Conservation (phyloP, 2,329 filamentous ascomycete genomes). For the Nakataea oryzae region DNA sequence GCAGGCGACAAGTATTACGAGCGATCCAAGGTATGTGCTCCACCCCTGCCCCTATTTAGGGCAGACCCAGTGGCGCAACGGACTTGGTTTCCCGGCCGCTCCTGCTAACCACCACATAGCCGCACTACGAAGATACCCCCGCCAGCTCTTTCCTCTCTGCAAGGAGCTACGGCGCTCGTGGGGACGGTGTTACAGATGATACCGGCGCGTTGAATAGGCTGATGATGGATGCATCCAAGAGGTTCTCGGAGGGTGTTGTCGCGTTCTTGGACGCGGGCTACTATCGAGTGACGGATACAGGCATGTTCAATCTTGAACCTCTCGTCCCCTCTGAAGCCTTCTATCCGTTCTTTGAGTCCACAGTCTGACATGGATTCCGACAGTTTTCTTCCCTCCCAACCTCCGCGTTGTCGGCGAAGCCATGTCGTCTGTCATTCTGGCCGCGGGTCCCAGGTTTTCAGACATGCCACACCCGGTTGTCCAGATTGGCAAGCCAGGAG, state of each 20-base stretch:
- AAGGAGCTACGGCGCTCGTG: constrained; percentile 21
- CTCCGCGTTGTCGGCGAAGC: constrained; percentile 49
- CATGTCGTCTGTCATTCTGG: constrained; percentile 39
- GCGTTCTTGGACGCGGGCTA: constrained; percentile 54
- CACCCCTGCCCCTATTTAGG: too few species aligned
- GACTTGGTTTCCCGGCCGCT: background rate
- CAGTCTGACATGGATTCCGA: constrained; percentile 16
- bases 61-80: too few species aligned
- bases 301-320: background rate
- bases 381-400: constrained; percentile 34
- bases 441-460: constrained; percentile 45
- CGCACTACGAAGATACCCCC: constrained; percentile 53
- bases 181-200: constrained; percentile 48
- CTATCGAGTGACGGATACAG: constrained; percentile 42
- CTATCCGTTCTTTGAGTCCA: background rate
- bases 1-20: constrained; percentile 40
- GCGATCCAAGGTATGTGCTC: constrained; percentile 42
- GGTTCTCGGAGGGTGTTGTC: constrained; percentile 34
- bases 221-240: constrained; percentile 4
- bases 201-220: constrained; percentile 35
- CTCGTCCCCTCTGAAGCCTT: background rate
- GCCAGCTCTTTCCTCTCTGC: constrained; percentile 38
- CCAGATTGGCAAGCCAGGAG: constrained; percentile 49
- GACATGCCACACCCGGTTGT: constrained; percentile 53
- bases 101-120: constrained; percentile 19